Conservation (phyloP, 1,284 basidiomycete genomes). For the Quambalaria eucalypti region DNA sequence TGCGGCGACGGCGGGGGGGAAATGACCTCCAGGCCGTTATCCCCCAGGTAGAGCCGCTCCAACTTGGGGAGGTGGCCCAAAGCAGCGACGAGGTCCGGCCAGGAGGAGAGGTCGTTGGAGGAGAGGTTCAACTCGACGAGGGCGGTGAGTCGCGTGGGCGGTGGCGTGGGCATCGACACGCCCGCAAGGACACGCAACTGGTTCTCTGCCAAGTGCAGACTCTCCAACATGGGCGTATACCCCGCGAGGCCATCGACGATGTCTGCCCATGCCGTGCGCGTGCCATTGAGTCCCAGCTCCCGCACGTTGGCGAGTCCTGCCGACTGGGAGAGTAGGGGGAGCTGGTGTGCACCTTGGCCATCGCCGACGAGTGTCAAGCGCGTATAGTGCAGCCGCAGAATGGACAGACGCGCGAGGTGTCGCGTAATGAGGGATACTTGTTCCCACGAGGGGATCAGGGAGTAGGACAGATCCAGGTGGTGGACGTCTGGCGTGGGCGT, state of each 20-base stretch:
- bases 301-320: slow-evolving; percentile 63
- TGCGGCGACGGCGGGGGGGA: background rate
- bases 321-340: slow-evolving; percentile 68
- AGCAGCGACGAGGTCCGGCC: slow-evolving; percentile 55
- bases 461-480: slow-evolving; percentile 72
- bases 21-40: background rate
- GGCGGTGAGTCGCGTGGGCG: too few relatives aligned
- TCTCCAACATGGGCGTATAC: slow-evolving; percentile 57
- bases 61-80: slow-evolving; percentile 55
- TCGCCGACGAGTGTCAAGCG: too few relatives aligned
- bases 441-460: slow-evolving; percentile 66
- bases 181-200: slow-evolving; percentile 44
- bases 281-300: slow-evolving; percentile 56
- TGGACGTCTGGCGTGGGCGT: slow-evolving; percentile 57
- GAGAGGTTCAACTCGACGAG: slow-evolving; percentile 65
- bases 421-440: slow-evolving; percentile 59
- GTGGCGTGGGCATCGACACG: too few relatives aligned
- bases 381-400: background rate
- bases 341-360: too few relatives aligned
- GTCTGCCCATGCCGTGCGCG: background rate
- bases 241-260: background rate
- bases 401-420: background rate
- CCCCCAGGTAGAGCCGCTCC: background rate
- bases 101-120: slow-evolving; percentile 59
- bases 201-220: slow-evolving; percentile 73